phyloP scores from a whole-genome alignment of 2,329 filamentous ascomycete species.

The Alternaria brassicae region DNA sequence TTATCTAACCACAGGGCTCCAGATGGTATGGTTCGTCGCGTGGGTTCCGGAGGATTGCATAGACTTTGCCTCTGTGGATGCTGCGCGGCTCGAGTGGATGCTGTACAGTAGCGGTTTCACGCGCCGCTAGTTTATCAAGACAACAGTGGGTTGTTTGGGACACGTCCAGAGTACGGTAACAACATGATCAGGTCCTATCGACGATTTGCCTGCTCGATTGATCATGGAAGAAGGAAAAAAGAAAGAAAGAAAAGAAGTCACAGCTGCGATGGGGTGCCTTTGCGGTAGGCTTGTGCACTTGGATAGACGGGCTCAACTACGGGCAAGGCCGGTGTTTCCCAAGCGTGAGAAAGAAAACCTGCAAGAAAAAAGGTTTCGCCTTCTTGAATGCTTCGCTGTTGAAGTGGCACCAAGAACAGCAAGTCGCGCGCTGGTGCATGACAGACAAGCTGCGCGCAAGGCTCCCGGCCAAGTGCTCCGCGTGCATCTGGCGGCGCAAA shows the following conservation, averaged over 20 bases:
- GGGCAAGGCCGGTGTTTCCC: background rate
- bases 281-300: background rate
- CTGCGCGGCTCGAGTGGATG: conserved; percentile 5
- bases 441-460: conserved; percentile 23
- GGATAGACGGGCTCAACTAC: background rate
- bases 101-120: conserved; percentile 5
- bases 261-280: background rate
- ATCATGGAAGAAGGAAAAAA: no score
- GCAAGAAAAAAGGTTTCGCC: conserved; percentile 10
- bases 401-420: conserved; percentile 16
- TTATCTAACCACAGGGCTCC: conserved; percentile 14
- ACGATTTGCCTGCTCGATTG: background rate
- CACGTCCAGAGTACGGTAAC: conserved; percentile 1
- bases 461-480: conserved; percentile 31
- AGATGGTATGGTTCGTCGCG: conserved; percentile 3
- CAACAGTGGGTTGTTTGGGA: conserved; percentile 1
- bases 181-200: background rate
- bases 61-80: background rate
- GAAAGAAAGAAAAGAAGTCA: no score
- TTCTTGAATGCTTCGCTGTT: conserved; percentile 9
- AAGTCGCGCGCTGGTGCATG: conserved; percentile 26
- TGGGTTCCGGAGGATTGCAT: background rate
- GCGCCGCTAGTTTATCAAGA: conserved; percentile 1
- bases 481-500: conserved; percentile 10
- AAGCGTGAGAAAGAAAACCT: conserved; percentile 1